A percentile compares a stretch with the other conserved stretches of the same genome.
phyloP scores from a whole-genome alignment of 2,329 filamentous ascomycete genomes.

The Blastomyces silverae region DNA sequence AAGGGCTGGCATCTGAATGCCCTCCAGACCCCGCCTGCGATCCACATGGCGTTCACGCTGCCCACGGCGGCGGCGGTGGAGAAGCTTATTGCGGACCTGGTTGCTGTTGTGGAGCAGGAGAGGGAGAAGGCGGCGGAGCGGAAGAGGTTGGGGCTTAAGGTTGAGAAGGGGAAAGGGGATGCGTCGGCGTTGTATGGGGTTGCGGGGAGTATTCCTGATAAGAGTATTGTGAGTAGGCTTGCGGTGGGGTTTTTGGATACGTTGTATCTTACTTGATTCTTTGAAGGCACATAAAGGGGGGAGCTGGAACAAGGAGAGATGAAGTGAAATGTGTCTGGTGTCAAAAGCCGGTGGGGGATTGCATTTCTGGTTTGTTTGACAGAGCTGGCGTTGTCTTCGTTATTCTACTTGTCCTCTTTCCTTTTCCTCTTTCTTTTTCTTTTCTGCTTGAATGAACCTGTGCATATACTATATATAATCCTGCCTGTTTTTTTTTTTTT shows the following conservation, averaged over 20 bases:
- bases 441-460: not conserved
- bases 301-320: not conserved
- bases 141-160: conserved; percentile 52
- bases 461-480: not conserved
- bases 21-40: conserved; percentile 81
- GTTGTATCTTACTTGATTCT: conserved; percentile 51
- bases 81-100: conserved; percentile 64
- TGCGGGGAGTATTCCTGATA: conserved; percentile 89
- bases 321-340: not conserved
- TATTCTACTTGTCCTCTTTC: not conserved
- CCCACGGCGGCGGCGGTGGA: conserved; percentile 79
- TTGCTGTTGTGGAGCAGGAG: conserved; percentile 56
- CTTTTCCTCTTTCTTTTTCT: too few relatives aligned
- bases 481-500: too few relatives aligned
- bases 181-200: conserved; percentile 89
- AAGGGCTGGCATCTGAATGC: conserved; percentile 96
- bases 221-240: conserved; percentile 85
- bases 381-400: not conserved
- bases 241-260: conserved; percentile 88
- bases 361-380: not conserved
- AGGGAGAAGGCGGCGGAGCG: conserved; percentile 72
- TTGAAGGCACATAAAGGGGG: not conserved
- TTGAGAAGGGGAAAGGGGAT: conserved; percentile 53
- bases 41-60: conserved; percentile 88
- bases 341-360: not conserved